Percentiles rank a stretch among this genome's conserved stretches.
These are phyloP conservation scores for Coniochaeta prunicola DNA, from an alignment of 2,329 filamentous ascomycete genomes.

Conservation along the genomic window DNA sequence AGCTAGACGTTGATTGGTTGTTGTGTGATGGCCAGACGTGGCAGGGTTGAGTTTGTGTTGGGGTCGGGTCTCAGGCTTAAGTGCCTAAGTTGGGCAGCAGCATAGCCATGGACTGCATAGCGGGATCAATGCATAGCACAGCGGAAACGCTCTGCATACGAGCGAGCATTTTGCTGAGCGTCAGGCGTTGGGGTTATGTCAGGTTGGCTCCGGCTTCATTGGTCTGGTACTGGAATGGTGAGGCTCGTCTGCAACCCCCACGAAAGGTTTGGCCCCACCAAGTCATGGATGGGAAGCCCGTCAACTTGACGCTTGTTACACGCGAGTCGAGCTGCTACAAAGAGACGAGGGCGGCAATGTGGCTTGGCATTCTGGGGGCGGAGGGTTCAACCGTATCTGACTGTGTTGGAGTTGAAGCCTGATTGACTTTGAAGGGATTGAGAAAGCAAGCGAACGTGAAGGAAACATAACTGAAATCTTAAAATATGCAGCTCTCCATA, in stretches of 20 bases:
- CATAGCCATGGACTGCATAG: not conserved
- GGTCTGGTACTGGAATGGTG: not conserved
- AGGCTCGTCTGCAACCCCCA: not conserved
- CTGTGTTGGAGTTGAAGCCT: no score
- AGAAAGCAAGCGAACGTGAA: no score
- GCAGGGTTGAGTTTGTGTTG: not conserved
- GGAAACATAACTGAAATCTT: no score
- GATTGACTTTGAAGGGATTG: no score
- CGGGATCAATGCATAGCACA: not conserved
- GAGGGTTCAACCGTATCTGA: no score
- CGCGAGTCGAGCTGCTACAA: not conserved
- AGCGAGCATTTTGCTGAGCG: not conserved
- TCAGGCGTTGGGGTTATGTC: not conserved
- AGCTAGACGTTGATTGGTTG: constrained; percentile 11
- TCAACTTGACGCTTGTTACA: not conserved
- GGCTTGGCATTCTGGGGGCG: not conserved
- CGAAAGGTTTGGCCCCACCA: not conserved
- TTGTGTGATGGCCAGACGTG: not conserved
- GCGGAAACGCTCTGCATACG: not conserved
- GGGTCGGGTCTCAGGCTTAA: not conserved
- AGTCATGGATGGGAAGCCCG: not conserved
- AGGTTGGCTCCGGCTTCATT: not conserved
- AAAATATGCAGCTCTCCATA: no score
- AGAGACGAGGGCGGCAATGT: not conserved
- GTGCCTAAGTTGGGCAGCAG: not conserved